Evolutionary conservation across 2,329 filamentous ascomycete species (phyloP).

Genomic region (Neonectria ditissima): DNA sequence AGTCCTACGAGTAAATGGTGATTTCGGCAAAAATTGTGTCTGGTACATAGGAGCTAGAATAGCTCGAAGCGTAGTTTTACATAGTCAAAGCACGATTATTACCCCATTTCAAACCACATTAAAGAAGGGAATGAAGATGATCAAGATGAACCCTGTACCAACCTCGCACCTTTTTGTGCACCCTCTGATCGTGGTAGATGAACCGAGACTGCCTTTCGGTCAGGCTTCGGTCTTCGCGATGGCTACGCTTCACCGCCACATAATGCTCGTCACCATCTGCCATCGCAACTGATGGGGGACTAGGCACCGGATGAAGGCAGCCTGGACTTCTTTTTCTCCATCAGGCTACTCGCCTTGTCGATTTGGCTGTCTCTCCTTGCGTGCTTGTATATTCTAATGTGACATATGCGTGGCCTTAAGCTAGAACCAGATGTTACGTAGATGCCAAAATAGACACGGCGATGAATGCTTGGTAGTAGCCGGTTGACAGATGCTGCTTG

Average conservation of each 20-base stretch:
- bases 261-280: background rate
- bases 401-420: background rate
- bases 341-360: background rate
- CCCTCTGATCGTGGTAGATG: no score
- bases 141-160: background rate
- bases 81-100: constrained; percentile 18
- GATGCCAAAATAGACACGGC: background rate
- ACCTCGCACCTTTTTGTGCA: background rate
- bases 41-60: constrained; percentile 37
- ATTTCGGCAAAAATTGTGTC: constrained; percentile 36
- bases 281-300: background rate
- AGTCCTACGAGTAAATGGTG: constrained; percentile 15
- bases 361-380: background rate
- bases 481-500: no score
- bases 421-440: background rate
- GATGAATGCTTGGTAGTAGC: background rate
- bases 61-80: constrained; percentile 41
- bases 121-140: background rate
- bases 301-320: background rate
- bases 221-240: no score
- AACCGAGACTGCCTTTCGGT: no score
- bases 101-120: background rate
- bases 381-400: background rate
- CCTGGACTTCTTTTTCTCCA: background rate
- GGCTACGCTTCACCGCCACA: no score